Base-by-base conservation (phyloP, 2,329 filamentous ascomycete species). In the Westerdykella sp. region DNA sequence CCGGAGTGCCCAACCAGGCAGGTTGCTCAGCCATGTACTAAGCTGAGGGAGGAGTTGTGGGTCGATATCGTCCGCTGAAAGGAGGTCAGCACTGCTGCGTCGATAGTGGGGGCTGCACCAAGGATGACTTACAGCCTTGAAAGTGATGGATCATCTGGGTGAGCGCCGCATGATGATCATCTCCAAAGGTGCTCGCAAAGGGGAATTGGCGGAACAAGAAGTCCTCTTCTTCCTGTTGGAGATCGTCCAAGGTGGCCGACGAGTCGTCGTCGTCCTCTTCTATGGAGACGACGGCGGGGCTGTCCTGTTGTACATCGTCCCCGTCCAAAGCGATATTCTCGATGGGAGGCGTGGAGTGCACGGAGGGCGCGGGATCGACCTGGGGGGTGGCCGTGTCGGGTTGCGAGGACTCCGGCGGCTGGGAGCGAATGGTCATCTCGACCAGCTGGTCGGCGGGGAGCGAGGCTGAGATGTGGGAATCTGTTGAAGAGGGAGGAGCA, bases 391-490 rank as follows among this genome's bases (percentile, higher is more conserved):
- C 34, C 25, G 51, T 48, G 21, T 28, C 30, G 32, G 45, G 53
- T 42, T 57, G 47, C 30, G 57, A 54, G 39, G 59, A 58, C 7
- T 55, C 57, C 15, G 60, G 50, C 14, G 57, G 57, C 40, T 62
- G 65, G 37, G 63, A 56, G 49, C 63, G 61, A 51, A 67, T 70
- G 32, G 69, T 63, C 55, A 71, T 66, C 43, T 69, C 56, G 36
- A 64, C 66, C 34, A 57, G 64, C 37, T 62, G 55, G 34, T 65
- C 51, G 6, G 40, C 37, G 32, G 45, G 42, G 6, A 40, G 46
- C 28, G 42, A 41, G 39, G 40, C 32, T 38, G 32, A 22, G 37
- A 39, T 49, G 44, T 55, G 50, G 45, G 44, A 47, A 37, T 49
- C 43, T 41, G 39, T 45, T 31, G 43, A 43, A 38, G 48, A 46